Percentiles rank a stretch among this genome's conserved stretches.
Evolutionary conservation across 2,329 filamentous ascomycete species (phyloP).

Genomic region (Nemania sp.): DNA sequence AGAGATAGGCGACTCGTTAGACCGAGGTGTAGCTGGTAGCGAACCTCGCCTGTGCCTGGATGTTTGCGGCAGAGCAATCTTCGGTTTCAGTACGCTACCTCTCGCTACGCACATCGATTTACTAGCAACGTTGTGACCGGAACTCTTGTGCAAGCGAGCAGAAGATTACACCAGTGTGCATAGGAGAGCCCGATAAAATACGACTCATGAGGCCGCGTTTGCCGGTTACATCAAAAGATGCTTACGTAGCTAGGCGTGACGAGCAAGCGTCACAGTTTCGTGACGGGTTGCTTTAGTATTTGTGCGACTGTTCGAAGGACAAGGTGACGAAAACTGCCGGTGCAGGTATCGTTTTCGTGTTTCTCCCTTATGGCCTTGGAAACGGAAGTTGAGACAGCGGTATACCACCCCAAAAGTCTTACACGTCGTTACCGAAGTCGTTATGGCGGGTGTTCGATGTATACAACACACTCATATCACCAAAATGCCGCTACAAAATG

Average conservation of each 20-base stretch:
- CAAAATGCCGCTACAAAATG: too few relatives aligned
- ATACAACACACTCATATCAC: background rate
- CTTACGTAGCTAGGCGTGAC: background rate
- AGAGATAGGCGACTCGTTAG: slow-evolving; percentile 14
- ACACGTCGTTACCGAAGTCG: too few relatives aligned
- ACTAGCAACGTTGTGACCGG: background rate
- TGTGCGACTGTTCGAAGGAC: background rate
- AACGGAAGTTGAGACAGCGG: background rate
- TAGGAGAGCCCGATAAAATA: background rate
- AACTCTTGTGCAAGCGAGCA: background rate
- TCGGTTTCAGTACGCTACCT: background rate
- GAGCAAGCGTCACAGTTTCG: background rate
- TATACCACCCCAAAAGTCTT: too few relatives aligned
- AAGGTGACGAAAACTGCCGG: too few relatives aligned
- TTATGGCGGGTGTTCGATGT: too few relatives aligned
- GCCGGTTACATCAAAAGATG: background rate
- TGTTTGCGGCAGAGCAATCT: slow-evolving; percentile 12
- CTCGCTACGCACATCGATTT: background rate
- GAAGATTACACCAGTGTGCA: background rate
- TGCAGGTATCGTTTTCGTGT: too few relatives aligned
- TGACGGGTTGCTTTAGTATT: background rate
- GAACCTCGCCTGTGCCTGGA: background rate
- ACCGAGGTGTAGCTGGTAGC: slow-evolving; percentile 6
- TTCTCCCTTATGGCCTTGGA: background rate
- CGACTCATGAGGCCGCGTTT: background rate